A percentile compares a stretch with the other conserved stretches of the same genome.
Conservation (phyloP, 768 basidiomycete genomes). For the Collybia mongolica region DNA sequence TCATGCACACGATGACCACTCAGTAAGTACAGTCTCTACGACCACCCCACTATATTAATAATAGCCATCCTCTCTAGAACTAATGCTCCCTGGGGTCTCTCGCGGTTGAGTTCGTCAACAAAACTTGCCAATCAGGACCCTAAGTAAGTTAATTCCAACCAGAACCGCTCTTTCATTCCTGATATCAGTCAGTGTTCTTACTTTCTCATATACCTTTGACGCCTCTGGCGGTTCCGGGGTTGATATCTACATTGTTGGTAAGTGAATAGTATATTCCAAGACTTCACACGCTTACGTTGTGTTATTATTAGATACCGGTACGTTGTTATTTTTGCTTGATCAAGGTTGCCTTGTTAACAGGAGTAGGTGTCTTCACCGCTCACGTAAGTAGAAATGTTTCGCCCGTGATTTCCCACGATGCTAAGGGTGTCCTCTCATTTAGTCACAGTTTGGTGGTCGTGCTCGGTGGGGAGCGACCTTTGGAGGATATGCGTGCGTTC, state of each 20-base stretch:
- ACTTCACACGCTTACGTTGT: not conserved
- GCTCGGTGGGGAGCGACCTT: slow-evolving; percentile 38
- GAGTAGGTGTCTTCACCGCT: slow-evolving; percentile 6
- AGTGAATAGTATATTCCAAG: not conserved
- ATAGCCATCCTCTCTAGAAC: slow-evolving; percentile 11
- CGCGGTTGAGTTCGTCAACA: slow-evolving; percentile 20
- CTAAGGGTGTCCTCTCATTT: not conserved
- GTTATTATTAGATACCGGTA: not conserved
- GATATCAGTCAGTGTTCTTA: slow-evolving; percentile 6
- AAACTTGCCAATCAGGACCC: slow-evolving; percentile 13
- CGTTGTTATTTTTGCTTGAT: not conserved
- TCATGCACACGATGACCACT: slow-evolving; percentile 20
- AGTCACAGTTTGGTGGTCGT: slow-evolving; percentile 39
- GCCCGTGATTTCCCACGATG: not conserved
- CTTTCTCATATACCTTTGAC: slow-evolving; percentile 14
- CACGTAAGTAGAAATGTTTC: slow-evolving; percentile 1
- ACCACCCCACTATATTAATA: not conserved
- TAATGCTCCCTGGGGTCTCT: slow-evolving; percentile 31
- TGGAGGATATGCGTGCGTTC: slow-evolving; percentile 18
- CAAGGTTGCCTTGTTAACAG: not conserved
- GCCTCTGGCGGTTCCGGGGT: slow-evolving; percentile 12
- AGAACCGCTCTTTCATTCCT: not conserved
- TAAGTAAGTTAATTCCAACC: not conserved
- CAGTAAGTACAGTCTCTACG: slow-evolving; percentile 12
- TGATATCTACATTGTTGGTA: slow-evolving; percentile 39